Evolutionary conservation across 306 rosid genomes (phyloP), one percentile per base, ranked within the genome.

Genomic region (Prunus padus): DNA sequence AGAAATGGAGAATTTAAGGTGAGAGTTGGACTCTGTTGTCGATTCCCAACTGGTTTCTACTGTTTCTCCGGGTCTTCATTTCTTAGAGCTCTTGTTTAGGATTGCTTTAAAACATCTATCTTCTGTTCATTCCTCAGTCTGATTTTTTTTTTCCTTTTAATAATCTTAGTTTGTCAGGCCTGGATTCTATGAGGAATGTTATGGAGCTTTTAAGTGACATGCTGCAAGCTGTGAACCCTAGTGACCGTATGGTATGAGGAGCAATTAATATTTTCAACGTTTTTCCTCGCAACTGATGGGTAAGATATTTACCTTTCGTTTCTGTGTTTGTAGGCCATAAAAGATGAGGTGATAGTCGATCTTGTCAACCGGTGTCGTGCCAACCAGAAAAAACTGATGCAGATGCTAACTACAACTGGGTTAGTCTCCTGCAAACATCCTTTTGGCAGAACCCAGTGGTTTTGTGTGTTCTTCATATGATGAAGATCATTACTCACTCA

Each of bases 321-420:
- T 55, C 76, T 73, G 65, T 85, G 47, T 62, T 77, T 84, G 51
- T 83, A 96, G 98, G 93, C 89, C 65, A 83, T 88, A 76, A 96
- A 86, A 82, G 99, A 96, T 46, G 99, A 96, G 77, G 90, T 96
- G 49, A 92, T 95, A 80, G 75, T 86, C 73, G 99, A 96, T 66
- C 99, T 92, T 76, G 96, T 90, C 62, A 85, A 85, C 67, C 91
- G 91, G 12, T 89, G 99, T 75, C 93, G 98, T 79, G 75, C 90
- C 79, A 92, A 89, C 84, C 99, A 92, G 90, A 96, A 88, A 79
- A 92, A 89, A 82, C 82, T 96, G 88, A 96, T 92, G 89, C 97
- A 96, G 79, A 92, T 96, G 99, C 89, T 96, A 65, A 96, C 99
- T 63, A 88, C 97, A 23, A 89, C 98, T 31, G 99, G 97, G 99